Percentiles rank a stretch among this genome's conserved stretches.
Evolutionary conservation across 345 rosid genomes (phyloP).

Genomic region (Camelina sativa): DNA sequence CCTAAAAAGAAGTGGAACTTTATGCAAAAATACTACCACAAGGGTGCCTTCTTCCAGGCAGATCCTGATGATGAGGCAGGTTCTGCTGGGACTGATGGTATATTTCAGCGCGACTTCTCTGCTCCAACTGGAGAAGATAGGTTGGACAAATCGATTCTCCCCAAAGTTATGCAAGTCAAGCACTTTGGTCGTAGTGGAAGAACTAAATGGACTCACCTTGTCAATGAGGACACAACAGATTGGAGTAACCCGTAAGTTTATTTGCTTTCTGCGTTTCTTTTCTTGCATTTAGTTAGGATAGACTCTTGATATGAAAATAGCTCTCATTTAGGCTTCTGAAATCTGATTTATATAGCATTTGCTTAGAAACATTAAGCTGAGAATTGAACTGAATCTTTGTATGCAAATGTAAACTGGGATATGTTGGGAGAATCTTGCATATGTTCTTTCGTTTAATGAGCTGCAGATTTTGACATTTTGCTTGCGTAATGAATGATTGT

Average conservation of each 20-base stretch:
- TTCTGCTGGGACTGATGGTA: slow-evolving; percentile 52
- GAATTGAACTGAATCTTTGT: slow-evolving; percentile 13
- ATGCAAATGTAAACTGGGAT: not conserved
- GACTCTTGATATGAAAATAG: not conserved
- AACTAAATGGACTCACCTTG: slow-evolving; percentile 91
- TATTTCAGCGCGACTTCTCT: slow-evolving; percentile 66
- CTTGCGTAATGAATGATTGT: slow-evolving; percentile 24
- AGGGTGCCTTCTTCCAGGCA: slow-evolving; percentile 76
- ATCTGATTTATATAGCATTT: slow-evolving; percentile 10
- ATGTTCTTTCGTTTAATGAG: not conserved
- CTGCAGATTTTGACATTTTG: slow-evolving; percentile 22
- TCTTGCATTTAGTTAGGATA: slow-evolving; percentile 8
- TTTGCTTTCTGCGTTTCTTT: slow-evolving; percentile 16
- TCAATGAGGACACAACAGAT: slow-evolving; percentile 79
- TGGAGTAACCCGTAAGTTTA: slow-evolving; percentile 79
- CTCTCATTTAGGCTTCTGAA: slow-evolving; percentile 11
- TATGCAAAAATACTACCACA: slow-evolving; percentile 83
- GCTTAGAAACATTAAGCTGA: slow-evolving; percentile 19
- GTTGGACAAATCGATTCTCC: slow-evolving; percentile 72
- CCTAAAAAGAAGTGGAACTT: slow-evolving; percentile 76
- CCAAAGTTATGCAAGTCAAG: slow-evolving; percentile 82
- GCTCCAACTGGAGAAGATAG: slow-evolving; percentile 83
- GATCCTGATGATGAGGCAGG: slow-evolving; percentile 59
- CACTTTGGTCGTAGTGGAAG: slow-evolving; percentile 87
- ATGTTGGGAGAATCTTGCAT: slow-evolving; percentile 14